Base-by-base conservation (phyloP, 495 filamentous ascomycete species). In the Elasticomyces elasticus region DNA sequence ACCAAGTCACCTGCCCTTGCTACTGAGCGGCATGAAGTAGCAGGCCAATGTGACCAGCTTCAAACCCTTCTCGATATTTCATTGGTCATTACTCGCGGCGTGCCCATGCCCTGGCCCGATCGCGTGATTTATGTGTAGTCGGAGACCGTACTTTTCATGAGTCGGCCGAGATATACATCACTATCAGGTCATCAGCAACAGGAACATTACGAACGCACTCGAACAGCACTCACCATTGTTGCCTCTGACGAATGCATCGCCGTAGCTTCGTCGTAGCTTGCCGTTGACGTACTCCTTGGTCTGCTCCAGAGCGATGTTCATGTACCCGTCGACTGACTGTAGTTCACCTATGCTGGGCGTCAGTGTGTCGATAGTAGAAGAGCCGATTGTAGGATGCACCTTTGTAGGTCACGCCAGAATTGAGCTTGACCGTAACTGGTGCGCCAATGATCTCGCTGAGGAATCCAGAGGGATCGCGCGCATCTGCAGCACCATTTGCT, bases 221-320 rank as follows among this genome's bases (percentile, higher is more conserved):
- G 13, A 33, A 23, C 9, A 13, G 35, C 35, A 56, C 67, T 54
- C 60, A 95, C 92, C 92, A 59, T 97, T 98, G 68, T 98, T 98
- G 56, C 92, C 92, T 61, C 92, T 77, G 17, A 98, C 83, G 65
- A 98, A 98, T 26, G 94, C 89, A 74, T 98, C 92, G 0, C 94
- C 92, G 69, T 94, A 97, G 40, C 74, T 84, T 61, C 86, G 77
- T 58, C 81, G 79, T 64, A 87, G 77, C 54, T 79, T 80, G 24
- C 91, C 94, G 64, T 89, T 82, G 46, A 92, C 84, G 62, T 81
- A 89, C 71, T 98, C 94, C 56, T 89, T 84, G 0, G 89, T 91
- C 68, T 94, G 90, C 66, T 97, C 92, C 2, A 98, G 77, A 19
- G 92, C 89, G 59, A 98, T 94, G 68, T 98, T 97, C 92, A 98